Evolutionary conservation across 805 yeast genomes (phyloP), one percentile per base, ranked within the genome.

Genomic region (Saccharomycopsis lassenensis): DNA sequence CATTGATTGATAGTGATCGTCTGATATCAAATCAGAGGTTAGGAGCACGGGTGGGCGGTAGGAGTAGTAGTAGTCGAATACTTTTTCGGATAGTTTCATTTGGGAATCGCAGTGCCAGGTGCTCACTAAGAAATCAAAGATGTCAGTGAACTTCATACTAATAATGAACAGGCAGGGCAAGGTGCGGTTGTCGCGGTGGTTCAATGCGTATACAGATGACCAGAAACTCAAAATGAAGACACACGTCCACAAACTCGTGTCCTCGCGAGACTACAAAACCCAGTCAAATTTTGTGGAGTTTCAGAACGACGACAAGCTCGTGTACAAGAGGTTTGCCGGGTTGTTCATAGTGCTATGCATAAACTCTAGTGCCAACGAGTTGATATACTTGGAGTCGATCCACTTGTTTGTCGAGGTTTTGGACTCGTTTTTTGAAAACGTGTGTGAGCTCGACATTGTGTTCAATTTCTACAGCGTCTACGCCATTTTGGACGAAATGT

Each of bases 151-250:
- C 46, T 89, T 73, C 59, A 65, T 89, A 27, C 58, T 87, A 28
- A 79, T 89, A 30, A 76, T 89, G 54, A 89, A 89, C 54, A 69
- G 95, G 40, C 96, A 89, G 59, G 97, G 98, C n/a, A 82, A 82
- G 46, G 74, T 89, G 16, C 70, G 98, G 41, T 60, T 89, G 11
- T 77, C 83, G 5, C 80, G 85, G 55, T 87, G 93, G 87, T 89
- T 69, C 52, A 52, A 54, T 6, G 59, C 65, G 6, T 60, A 58
- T 40, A 39, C 61, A 4, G 69, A 69, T 29, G 48, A 54, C 3
- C 74, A 71, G 41, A 69, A 72, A 45, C 49, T 60, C 36, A 60
- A 56, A 33, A 48, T 69, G 25, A 71, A 74, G 19, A 61, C 63
- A 16, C 84, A 81, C 29, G 76, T 85, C 8, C 95, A 87, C 58